Evolutionary conservation across 768 basidiomycete genomes (phyloP).

Genomic region (Roridomyces roridus): DNA sequence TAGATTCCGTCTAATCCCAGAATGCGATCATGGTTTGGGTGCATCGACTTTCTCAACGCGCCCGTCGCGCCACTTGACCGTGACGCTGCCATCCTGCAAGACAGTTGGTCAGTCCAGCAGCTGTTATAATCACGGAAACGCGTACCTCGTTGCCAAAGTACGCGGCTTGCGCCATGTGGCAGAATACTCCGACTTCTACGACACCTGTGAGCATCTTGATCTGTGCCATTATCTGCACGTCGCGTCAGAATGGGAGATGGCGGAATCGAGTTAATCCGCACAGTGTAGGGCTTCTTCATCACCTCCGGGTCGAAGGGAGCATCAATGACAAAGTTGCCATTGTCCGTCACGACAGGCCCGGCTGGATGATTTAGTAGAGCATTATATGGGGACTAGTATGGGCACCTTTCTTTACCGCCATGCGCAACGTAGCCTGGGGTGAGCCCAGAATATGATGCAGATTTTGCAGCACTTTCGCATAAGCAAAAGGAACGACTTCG

Average conservation of each 20-base stretch:
- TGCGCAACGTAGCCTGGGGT: conserved; percentile 79
- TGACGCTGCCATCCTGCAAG: conserved; percentile 71
- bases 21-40: background rate
- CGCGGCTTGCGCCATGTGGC: conserved; percentile 90
- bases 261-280: conserved; percentile 36
- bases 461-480: conserved; percentile 83
- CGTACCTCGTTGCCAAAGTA: conserved; percentile 90
- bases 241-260: conserved; percentile 1
- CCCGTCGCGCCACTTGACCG: conserved; percentile 63
- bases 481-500: conserved; percentile 97
- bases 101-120: conserved; percentile 6
- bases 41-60: conserved; percentile 40
- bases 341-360: conserved; percentile 96
- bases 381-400: background rate
- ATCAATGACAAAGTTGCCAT: conserved; percentile 97
- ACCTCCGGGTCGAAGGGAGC: conserved; percentile 81
- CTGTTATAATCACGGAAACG: conserved; percentile 1
- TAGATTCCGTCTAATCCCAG: conserved; percentile 1
- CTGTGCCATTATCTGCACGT: conserved; percentile 66
- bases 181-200: conserved; percentile 99
- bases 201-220: conserved; percentile 98
- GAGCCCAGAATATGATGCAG: conserved; percentile 66
- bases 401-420: conserved; percentile 83
- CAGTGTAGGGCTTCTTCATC: conserved; percentile 71
- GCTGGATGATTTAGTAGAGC: conserved; percentile 53